phyloP scores from a whole-genome alignment of 179 eudicot species.

The Beta macrorhiza region DNA sequence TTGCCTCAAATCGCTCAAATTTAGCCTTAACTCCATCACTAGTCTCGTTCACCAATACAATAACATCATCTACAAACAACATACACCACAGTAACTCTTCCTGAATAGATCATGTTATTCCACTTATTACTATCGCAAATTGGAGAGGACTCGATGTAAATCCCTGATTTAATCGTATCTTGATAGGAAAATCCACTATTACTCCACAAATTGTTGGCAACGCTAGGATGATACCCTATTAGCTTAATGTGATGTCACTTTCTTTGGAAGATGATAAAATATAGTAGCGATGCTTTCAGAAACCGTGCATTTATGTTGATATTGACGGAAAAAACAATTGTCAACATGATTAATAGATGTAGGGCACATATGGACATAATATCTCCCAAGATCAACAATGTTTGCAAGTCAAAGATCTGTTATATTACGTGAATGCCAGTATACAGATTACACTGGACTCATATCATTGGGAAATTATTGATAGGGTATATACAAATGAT shows the following conservation, averaged over 20 bases:
- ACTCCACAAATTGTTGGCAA: not conserved
- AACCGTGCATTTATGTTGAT: not conserved
- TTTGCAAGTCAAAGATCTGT: not conserved
- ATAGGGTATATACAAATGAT: not conserved
- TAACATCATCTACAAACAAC: too few relatives aligned
- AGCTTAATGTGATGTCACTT: not conserved
- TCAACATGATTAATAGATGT: not conserved
- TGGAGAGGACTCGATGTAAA: too few relatives aligned
- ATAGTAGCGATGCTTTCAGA: not conserved
- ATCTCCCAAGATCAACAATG: not conserved
- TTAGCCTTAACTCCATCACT: too few relatives aligned
- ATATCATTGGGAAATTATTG: not conserved
- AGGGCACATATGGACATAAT: not conserved
- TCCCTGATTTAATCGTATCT: too few relatives aligned
- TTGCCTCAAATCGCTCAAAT: too few relatives aligned
- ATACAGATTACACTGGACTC: not conserved
- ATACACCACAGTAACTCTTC: too few relatives aligned
- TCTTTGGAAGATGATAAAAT: not conserved
- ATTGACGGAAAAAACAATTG: not conserved
- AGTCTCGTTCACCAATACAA: too few relatives aligned
- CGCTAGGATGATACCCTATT: not conserved
- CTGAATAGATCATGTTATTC: too few relatives aligned
- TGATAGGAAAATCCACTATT: too few relatives aligned
- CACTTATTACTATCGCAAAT: too few relatives aligned
- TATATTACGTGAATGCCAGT: not conserved